These are phyloP conservation scores for Beauveria pseudobassiana DNA, from an alignment of 2,329 filamentous ascomycete species.

Conservation along the genomic window DNA sequence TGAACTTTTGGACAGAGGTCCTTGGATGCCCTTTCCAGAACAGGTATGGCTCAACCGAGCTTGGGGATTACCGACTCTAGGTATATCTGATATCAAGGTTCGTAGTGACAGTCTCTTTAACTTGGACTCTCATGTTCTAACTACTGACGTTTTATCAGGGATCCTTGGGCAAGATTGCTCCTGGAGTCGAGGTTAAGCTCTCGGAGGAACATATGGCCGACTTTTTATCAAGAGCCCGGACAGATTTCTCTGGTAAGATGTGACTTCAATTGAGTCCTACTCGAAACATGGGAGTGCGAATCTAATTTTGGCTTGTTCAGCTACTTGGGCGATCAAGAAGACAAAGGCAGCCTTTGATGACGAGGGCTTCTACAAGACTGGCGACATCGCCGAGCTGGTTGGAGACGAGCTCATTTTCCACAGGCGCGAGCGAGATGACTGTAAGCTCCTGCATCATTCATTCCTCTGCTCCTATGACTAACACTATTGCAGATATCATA, in stretches of 20 bases:
- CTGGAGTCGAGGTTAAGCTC: constrained; percentile 11
- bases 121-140: background rate
- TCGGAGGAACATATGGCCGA: constrained; percentile 16
- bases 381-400: background rate
- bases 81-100: background rate
- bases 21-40: constrained; percentile 12
- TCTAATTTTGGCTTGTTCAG: background rate
- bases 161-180: constrained; percentile 6
- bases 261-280: background rate
- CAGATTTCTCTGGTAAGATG: background rate
- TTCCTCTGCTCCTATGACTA: background rate
- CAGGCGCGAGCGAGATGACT: constrained; percentile 16
- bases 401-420: constrained; percentile 11
- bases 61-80: constrained; percentile 3
- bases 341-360: background rate
- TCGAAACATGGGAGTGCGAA: rapidly evolving
- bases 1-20: constrained; percentile 14
- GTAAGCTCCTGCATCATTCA: constrained; percentile 9
- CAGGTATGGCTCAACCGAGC: constrained; percentile 12
- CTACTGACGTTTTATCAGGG: background rate
- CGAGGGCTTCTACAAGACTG: background rate
- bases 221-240: constrained; percentile 15
- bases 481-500: constrained; percentile 5
- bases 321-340: background rate
- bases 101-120: background rate